Evolutionary conservation across 441 rosid species (phyloP).

Genomic region (Aquilaria agallochum): DNA sequence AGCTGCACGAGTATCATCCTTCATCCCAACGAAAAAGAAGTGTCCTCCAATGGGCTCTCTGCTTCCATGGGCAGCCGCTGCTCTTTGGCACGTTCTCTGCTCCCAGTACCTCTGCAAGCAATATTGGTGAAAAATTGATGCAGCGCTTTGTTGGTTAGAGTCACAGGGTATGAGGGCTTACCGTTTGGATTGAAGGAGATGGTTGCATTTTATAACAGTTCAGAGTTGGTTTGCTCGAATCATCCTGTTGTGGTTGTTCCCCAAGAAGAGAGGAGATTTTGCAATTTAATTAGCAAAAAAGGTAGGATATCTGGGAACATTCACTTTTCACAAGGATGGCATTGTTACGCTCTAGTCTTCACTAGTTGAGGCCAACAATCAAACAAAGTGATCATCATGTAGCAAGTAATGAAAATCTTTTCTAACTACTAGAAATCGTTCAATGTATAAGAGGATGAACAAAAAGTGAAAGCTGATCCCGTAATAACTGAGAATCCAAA

Average conservation of each 20-base stretch:
- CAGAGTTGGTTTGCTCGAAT: too few species aligned
- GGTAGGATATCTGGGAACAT: too few species aligned
- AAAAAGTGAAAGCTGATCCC: not conserved
- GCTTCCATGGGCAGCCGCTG: constrained; percentile 44
- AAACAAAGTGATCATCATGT: too few species aligned
- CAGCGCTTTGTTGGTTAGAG: constrained; percentile 45
- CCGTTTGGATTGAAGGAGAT: constrained; percentile 31
- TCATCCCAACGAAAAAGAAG: constrained; percentile 55
- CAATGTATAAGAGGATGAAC: not conserved
- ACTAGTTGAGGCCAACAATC: too few species aligned
- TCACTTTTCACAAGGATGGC: too few species aligned
- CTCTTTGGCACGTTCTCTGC: constrained; percentile 22
- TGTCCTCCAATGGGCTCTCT: constrained; percentile 69
- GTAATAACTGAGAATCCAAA: constrained; percentile 63
- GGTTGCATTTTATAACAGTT: constrained; percentile 30
- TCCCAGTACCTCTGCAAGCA: constrained; percentile 49
- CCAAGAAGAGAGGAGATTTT: too few species aligned
- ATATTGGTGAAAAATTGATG: constrained; percentile 40
- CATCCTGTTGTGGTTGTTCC: too few species aligned
- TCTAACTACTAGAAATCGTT: too few species aligned
- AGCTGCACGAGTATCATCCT: constrained; percentile 28
- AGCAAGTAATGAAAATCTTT: too few species aligned
- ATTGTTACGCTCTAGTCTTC: too few species aligned
- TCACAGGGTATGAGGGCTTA: constrained; percentile 34
- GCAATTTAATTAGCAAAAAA: too few species aligned